phyloP scores from a whole-genome alignment of 306 rosid genomes.

The Begonia peltatifolia region DNA sequence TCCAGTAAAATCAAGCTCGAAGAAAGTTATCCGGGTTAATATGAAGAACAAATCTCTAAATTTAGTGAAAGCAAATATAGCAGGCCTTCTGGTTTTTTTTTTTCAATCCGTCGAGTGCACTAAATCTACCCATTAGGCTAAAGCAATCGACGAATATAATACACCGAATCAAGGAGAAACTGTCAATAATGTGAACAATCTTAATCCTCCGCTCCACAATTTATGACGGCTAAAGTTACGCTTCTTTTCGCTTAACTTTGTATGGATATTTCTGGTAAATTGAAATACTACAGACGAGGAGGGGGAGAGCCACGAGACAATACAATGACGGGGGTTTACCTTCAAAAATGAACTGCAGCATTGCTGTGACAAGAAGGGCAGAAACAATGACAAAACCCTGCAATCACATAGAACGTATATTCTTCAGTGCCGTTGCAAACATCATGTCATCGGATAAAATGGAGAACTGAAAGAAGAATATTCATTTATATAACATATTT shows the following conservation, averaged over 20 bases:
- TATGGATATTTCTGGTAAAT: constrained; percentile 81
- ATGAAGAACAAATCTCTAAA: background rate
- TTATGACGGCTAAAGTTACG: constrained; percentile 13
- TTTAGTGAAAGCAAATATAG: background rate
- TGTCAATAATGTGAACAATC: constrained; percentile 4
- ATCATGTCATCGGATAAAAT: too few species aligned
- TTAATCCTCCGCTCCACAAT: constrained; percentile 11
- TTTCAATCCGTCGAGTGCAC: background rate
- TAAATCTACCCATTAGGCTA: too few species aligned
- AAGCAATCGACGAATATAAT: constrained; percentile 21
- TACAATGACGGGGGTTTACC: constrained; percentile 81
- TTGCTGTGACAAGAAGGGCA: constrained; percentile 79
- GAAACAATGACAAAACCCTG: constrained; percentile 98
- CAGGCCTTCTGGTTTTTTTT: too few species aligned
- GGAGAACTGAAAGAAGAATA: too few species aligned
- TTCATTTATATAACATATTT: too few species aligned
- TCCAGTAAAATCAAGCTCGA: too few species aligned
- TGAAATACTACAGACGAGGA: constrained; percentile 71
- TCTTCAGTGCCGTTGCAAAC: background rate
- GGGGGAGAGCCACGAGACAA: constrained; percentile 83
- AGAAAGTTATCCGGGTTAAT: too few species aligned
- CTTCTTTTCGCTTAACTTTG: constrained; percentile 52
- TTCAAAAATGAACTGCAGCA: constrained; percentile 88
- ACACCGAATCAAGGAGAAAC: constrained; percentile 6
- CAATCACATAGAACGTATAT: constrained; percentile 18